phyloP scores from a whole-genome alignment of 2,329 filamentous ascomycete genomes.

The Pleoardoris graminearum region DNA sequence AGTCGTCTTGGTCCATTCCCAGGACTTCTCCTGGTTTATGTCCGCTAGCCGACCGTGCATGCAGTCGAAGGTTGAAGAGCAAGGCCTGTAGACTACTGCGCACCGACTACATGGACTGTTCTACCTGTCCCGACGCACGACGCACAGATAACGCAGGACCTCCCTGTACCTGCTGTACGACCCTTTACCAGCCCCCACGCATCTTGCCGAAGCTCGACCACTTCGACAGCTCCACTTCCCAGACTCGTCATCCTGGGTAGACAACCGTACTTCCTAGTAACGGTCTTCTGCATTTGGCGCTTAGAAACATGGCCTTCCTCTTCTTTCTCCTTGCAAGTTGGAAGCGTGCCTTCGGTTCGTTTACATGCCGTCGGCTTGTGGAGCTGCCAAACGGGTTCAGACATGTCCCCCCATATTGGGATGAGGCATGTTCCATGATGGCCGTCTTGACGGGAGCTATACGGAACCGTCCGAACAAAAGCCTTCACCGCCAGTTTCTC shows the following conservation, averaged over 20 bases:
- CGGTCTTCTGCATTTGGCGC: background rate
- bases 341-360: conserved; percentile 4
- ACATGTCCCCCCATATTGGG: conserved; percentile 15
- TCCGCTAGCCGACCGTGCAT: too few species aligned
- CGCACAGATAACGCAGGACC: conserved; percentile 7
- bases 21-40: too few species aligned
- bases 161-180: background rate
- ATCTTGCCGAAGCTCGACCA: background rate
- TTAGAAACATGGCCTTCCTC: background rate
- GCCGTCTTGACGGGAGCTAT: conserved; percentile 7
- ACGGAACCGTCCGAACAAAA: conserved; percentile 14
- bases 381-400: background rate
- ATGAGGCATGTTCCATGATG: conserved; percentile 15
- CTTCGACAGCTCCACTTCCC: background rate
- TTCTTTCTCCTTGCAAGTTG: background rate
- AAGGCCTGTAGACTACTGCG: too few species aligned
- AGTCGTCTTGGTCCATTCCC: too few species aligned
- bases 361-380: conserved; percentile 11
- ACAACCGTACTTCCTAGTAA: background rate
- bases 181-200: background rate
- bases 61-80: too few species aligned
- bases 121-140: background rate
- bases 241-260: background rate
- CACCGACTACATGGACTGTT: too few species aligned
- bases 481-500: conserved; percentile 16